Evolutionary conservation across 2,329 filamentous ascomycete genomes (phyloP), one percentile per base, ranked within the genome.

Genomic region (Mariannaea sp.): DNA sequence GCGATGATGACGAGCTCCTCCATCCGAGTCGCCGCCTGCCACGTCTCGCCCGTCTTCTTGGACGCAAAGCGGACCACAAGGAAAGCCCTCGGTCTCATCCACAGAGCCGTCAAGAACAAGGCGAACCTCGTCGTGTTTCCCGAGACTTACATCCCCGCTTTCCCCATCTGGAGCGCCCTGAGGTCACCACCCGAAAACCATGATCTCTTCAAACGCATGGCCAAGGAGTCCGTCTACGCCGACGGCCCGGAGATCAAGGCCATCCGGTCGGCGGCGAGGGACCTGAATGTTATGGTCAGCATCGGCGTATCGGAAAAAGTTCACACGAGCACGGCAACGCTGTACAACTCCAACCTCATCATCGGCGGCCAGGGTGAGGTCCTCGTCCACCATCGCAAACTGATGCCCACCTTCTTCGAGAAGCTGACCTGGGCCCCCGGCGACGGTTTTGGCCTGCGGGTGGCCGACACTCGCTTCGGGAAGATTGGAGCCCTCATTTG

Each of bases 401-500:
- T 83, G 1, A 72, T 80, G 63, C 78, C 80, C 0, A 83, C 80
- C 0, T 83, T 82, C 61, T 83, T 77, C 53, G 81, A 84, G 66
- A 83, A 82, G 57, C 58, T 83, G 17, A 79, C 75, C 0, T 83
- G 80, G 80, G 70, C 71, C 0, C 73, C 74, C 2, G 80, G 80
- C 0, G 80, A 83, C 58, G 80, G 80, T 0, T 50, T 75, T 22
- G 80, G 80, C 0, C 58, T 84, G 4, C 68, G 66, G 1, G 74
- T 82, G 0, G 73, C 75, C 1, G 70, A 80, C 0, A 80, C 77
- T 0, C 51, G 57, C 0, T 72, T 72, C 40, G 80, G 78, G 1
- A 77, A 72, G 46, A 72, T 83, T 8, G 80, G 79, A 1, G 70
- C 66, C 4, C 61, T 83, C 8, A 81, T 84, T 13, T 83, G 80